Percentiles rank a stretch among this genome's conserved stretches.
Conservation (phyloP, 2,329 filamentous ascomycete genomes). For the Fusarium succisae region DNA sequence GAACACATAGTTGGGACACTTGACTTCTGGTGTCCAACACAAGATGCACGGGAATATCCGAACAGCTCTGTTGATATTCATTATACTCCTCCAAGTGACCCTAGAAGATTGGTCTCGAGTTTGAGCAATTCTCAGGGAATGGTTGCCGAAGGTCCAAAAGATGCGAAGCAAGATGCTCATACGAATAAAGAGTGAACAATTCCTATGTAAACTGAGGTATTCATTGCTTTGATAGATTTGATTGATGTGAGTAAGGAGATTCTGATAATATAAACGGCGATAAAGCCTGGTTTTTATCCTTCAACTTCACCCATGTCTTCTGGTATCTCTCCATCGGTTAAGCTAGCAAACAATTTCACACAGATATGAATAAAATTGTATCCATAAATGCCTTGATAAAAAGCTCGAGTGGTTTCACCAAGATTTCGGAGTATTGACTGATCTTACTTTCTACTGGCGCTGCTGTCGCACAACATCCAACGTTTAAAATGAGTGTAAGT, state of each 20-base stretch:
- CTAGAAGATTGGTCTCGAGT: neutral
- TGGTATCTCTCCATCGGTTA: neutral
- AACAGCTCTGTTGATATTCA: constrained; percentile 29
- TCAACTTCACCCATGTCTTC: neutral
- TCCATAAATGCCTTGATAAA: neutral
- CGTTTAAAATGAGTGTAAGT: constrained; percentile 23
- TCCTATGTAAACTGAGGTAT: neutral
- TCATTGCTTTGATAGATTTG: neutral
- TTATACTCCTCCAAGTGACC: constrained; percentile 1
- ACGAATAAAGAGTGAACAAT: neutral
- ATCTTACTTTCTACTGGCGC: constrained; percentile 18
- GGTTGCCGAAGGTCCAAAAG: neutral
- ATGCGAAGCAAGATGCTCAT: neutral
- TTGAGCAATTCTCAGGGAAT: neutral
- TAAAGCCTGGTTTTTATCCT: neutral
- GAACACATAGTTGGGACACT: constrained; percentile 41
- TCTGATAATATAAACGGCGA: neutral
- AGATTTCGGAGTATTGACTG: constrained; percentile 24
- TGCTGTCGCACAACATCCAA: constrained; percentile 30
- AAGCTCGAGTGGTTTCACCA: constrained; percentile 15
- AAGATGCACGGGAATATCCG: constrained; percentile 35
- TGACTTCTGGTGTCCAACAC: constrained; percentile 39
- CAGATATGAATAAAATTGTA: constrained; percentile 1
- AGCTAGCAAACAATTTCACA: neutral
- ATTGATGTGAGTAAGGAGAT: neutral